Conservation (phyloP, 2,329 filamentous ascomycete genomes). For the Aureobasidium uvarum region DNA sequence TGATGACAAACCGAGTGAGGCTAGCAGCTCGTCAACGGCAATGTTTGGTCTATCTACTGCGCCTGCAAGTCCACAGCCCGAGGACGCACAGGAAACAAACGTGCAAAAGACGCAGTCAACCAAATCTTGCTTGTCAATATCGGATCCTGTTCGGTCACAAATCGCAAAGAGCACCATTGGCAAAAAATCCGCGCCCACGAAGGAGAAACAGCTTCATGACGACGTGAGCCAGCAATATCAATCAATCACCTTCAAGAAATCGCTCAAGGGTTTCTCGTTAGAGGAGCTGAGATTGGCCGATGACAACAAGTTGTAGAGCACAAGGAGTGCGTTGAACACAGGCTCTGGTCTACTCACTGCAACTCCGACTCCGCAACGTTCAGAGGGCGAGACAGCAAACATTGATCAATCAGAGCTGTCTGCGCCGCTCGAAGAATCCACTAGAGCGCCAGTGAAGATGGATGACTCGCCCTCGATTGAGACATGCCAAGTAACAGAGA, state of each 20-base stretch:
- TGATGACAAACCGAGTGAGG: too few relatives aligned
- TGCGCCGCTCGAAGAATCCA: not conserved
- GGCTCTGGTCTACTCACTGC: not conserved
- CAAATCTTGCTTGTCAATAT: not conserved
- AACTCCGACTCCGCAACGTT: not conserved
- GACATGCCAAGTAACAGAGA: not conserved
- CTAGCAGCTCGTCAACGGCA: too few relatives aligned
- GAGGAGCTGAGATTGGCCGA: slow-evolving; percentile 7
- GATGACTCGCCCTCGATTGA: not conserved
- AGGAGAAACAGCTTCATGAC: not conserved
- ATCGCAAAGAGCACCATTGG: not conserved
- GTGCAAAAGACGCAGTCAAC: not conserved
- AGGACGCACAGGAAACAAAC: not conserved
- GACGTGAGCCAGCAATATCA: not conserved
- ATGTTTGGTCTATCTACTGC: not conserved
- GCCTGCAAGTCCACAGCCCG: too few relatives aligned
- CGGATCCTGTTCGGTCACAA: not conserved
- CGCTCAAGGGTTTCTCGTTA: not conserved
- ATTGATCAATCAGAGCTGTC: not conserved
- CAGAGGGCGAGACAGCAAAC: not conserved
- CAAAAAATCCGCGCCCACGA: not conserved
- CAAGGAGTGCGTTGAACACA: not conserved
- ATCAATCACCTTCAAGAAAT: not conserved
- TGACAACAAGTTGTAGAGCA: not conserved
- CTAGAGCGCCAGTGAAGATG: not conserved